Percentiles rank a stretch among this genome's conserved stretches.
These are phyloP conservation scores for Lithospermum erythrorhizon DNA, from an alignment of 257 asterid species.

Conservation along the genomic window DNA sequence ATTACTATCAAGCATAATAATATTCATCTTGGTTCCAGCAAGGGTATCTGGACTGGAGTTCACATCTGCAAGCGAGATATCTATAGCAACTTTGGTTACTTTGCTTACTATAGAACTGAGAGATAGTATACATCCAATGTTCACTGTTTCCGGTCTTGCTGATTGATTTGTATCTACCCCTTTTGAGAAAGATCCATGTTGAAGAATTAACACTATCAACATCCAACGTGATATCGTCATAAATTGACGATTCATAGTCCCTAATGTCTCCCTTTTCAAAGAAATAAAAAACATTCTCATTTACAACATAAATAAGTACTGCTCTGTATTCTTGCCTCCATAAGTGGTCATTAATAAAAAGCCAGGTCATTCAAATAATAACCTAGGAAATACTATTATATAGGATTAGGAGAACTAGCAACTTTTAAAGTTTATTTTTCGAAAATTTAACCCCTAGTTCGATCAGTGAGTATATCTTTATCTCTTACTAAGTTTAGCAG, in stretches of 20 bases:
- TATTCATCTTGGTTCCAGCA: slow-evolving; percentile 27
- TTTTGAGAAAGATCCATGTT: slow-evolving; percentile 15
- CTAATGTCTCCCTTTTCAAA: no score
- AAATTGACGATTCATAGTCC: neutral
- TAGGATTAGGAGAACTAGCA: no score
- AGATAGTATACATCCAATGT: slow-evolving; percentile 30
- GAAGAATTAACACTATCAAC: slow-evolving; percentile 17
- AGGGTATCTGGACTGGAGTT: slow-evolving; percentile 34
- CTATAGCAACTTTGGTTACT: slow-evolving; percentile 33
- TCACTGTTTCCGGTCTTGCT: slow-evolving; percentile 34
- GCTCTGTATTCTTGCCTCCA: no score
- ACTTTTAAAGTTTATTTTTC: no score
- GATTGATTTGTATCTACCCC: slow-evolving; percentile 22
- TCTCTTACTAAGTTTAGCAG: no score
- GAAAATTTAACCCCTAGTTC: no score
- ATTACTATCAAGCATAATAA: slow-evolving; percentile 24
- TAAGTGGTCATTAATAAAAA: no score
- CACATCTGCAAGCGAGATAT: slow-evolving; percentile 42
- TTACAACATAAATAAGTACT: no score
- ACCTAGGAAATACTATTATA: no score
- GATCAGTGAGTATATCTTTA: no score
- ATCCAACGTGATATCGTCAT: slow-evolving; percentile 21
- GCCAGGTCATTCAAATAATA: no score
- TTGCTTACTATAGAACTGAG: slow-evolving; percentile 23
- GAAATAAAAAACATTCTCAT: neutral